These are phyloP conservation scores for Bombardia bombarda DNA, from an alignment of 495 filamentous ascomycete species.

Conservation along the genomic window DNA sequence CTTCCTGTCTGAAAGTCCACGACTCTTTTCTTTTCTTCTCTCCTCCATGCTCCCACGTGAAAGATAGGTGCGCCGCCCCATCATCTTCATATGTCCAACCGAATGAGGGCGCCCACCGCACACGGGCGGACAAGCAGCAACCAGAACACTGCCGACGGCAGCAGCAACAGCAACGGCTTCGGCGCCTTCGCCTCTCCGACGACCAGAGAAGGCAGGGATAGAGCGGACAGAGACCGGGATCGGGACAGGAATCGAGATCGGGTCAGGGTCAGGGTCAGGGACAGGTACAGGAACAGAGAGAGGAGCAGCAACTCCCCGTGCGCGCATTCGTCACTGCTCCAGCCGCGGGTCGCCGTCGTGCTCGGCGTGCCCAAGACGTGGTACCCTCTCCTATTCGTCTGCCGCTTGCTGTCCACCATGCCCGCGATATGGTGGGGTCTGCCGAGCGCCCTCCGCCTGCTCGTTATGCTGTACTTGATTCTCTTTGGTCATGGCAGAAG, in stretches of 20 bases:
- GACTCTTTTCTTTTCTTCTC: too few relatives aligned
- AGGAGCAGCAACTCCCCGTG: too few relatives aligned
- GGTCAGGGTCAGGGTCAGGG: too few relatives aligned
- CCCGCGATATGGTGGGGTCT: conserved; percentile 38
- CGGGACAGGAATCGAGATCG: too few relatives aligned
- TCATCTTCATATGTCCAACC: conserved; percentile 24
- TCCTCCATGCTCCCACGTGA: neutral
- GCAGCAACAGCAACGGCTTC: neutral
- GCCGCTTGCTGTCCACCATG: conserved; percentile 34
- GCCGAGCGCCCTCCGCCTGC: conserved; percentile 36
- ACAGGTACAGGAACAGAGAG: too few relatives aligned
- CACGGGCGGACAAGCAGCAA: conserved; percentile 14
- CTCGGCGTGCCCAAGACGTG: conserved; percentile 38
- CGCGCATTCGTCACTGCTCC: conserved; percentile 49
- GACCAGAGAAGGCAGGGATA: too few relatives aligned
- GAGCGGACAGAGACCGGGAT: too few relatives aligned
- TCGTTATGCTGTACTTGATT: conserved; percentile 27
- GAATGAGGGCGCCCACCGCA: conserved; percentile 17
- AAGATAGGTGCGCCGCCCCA: neutral
- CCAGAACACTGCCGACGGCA: conserved; percentile 4
- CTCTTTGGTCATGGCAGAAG: conserved; percentile 21
- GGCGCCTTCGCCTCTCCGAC: too few relatives aligned
- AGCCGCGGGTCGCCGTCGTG: conserved; percentile 42
- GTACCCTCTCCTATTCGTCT: conserved; percentile 37
- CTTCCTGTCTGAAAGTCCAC: too few relatives aligned